Base-by-base conservation (phyloP, 345 rosid species). In the Lumnitzera littorea region DNA sequence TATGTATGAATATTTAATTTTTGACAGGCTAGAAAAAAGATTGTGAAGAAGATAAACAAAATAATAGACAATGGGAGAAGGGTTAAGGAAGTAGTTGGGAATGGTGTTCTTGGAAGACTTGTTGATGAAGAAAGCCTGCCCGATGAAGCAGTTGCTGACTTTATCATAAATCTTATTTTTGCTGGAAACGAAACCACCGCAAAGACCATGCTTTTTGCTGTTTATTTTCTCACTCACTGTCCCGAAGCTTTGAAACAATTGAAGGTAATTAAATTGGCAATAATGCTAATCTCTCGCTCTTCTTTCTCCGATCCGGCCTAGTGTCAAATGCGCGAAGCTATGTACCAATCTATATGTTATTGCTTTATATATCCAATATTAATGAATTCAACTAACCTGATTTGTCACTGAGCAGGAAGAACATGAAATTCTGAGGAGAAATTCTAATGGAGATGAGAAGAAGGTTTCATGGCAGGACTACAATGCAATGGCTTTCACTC, bases 131-230 rank as follows among this genome's bases (percentile, higher is more conserved):
- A 82, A 67, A 82, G 70, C 76, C 77, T 91, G 53, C 75, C 84
- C 1, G 86, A 85, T 3, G 80, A 88, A 43, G 82, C 81, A 6
- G 60, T 88, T 13, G 78, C 91, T 8, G 97, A 91, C 66, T 91
- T 91, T 73, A 80, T 91, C 55, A 81, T 91, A 61, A 91, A 88
- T 73, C 89, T 91, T 57, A 66, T 91, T 31, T 91, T 91, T 63
- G 97, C 96, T 3, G 97, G 97, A 65, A 91, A 85, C 53, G 97
- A 91, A 77, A 88, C 97, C 1, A 91, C 96, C 0, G 71, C 96
- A 1, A 91, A 91, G 68, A 88, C 97, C 16, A 88, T 91, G 96
- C 80, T 87, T 13, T 81, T 91, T 55, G 89, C 94, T 0, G 70
- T 81, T 66, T 88, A 85, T 77, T 88, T 91, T 78, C 89, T 91